Conservation (phyloP, 371 early-diverging fungal genomes). For the Basidiobolus heterosporus region DNA sequence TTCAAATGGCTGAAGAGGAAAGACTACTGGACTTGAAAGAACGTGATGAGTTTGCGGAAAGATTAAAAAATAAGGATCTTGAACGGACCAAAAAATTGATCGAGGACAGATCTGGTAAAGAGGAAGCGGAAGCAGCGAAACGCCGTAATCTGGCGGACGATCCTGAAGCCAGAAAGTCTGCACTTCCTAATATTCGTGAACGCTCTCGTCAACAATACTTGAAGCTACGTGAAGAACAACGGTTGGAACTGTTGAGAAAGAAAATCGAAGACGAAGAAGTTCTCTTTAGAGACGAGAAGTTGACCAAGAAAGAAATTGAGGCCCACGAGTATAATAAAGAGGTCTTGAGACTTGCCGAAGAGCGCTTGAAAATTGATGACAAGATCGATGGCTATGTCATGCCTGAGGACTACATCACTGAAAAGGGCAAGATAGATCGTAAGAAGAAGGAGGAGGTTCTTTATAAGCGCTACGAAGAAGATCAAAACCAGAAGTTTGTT, state of each 20-base stretch:
- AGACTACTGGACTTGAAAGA: slow-evolving; percentile 52
- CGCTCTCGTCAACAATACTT: slow-evolving; percentile 82
- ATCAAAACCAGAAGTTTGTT: slow-evolving; percentile 43
- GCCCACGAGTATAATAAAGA: slow-evolving; percentile 70
- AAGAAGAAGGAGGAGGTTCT: slow-evolving; percentile 78
- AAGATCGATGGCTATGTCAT: slow-evolving; percentile 73
- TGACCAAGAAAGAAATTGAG: slow-evolving; percentile 59
- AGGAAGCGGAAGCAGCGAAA: slow-evolving; percentile 43
- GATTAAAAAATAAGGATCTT: slow-evolving; percentile 68
- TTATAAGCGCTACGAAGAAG: slow-evolving; percentile 77
- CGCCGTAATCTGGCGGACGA: slow-evolving; percentile 72
- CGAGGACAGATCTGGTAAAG: slow-evolving; percentile 64
- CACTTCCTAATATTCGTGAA: slow-evolving; percentile 58
- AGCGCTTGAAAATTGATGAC: slow-evolving; percentile 60
- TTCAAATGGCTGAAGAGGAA: slow-evolving; percentile 29
- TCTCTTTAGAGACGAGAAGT: slow-evolving; percentile 53
- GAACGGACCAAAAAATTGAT: slow-evolving; percentile 56
- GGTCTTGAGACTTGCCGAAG: slow-evolving; percentile 63
- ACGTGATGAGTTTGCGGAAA: slow-evolving; percentile 75
- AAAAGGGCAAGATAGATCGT: slow-evolving; percentile 85
- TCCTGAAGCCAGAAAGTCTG: slow-evolving; percentile 35
- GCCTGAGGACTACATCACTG: slow-evolving; percentile 70
- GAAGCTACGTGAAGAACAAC: slow-evolving; percentile 68
- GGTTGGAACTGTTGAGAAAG: slow-evolving; percentile 52
- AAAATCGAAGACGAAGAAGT: slow-evolving; percentile 77